Percentiles rank a stretch among this genome's conserved stretches.
These are phyloP conservation scores for Mucor piriformis DNA, from an alignment of 371 early-diverging fungal species.

Conservation along the genomic window DNA sequence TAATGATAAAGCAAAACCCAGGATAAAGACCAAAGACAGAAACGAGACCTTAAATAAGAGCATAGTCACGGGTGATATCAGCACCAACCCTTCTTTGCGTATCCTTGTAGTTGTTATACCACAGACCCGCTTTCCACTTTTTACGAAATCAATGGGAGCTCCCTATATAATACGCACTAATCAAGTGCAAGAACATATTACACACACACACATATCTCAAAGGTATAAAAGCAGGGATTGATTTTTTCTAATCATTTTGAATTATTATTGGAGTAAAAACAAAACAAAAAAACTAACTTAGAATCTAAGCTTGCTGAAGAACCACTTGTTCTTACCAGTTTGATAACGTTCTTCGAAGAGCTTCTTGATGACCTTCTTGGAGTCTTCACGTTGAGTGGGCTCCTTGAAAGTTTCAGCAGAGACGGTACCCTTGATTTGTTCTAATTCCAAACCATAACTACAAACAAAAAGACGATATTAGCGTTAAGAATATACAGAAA, in stretches of 20 bases:
- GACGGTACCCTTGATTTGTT: conserved; percentile 85
- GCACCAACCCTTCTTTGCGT: too few relatives aligned
- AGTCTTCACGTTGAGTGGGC: conserved; percentile 84
- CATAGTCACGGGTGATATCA: too few relatives aligned
- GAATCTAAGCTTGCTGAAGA: conserved; percentile 98
- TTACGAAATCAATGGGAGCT: too few relatives aligned
- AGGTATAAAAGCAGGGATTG: neutral
- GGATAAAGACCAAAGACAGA: too few relatives aligned
- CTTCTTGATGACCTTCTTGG: conserved; percentile 94
- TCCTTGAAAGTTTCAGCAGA: conserved; percentile 91
- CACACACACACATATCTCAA: neutral
- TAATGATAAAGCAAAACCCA: too few relatives aligned
- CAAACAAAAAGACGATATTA: neutral
- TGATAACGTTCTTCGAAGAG: conserved; percentile 93
- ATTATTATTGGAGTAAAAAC: conserved; percentile 9
- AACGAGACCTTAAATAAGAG: too few relatives aligned
- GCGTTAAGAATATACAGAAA: neutral
- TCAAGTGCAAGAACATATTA: too few relatives aligned
- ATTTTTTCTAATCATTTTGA: conserved; percentile 3
- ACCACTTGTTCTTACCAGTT: conserved; percentile 99
- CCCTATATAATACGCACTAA: too few relatives aligned
- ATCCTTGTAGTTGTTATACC: too few relatives aligned
- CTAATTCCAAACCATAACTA: conserved; percentile 83
- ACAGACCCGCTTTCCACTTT: too few relatives aligned
- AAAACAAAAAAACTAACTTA: conserved; percentile 48